Conservation (phyloP, 192 early-diverging fungal species). For the Irineochytrium annulatum region DNA sequence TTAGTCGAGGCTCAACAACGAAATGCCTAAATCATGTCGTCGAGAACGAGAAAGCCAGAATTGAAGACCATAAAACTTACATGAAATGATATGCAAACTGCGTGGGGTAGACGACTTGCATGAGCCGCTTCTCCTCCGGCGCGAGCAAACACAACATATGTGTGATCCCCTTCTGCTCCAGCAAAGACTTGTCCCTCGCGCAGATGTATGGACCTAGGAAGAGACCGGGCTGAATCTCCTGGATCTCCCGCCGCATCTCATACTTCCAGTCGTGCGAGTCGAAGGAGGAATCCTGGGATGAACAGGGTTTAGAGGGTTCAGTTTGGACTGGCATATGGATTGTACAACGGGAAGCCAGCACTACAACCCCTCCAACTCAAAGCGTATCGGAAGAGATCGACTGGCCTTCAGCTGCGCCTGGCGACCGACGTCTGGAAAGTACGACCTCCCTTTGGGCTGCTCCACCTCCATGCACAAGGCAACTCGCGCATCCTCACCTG, state of each 20-base stretch:
- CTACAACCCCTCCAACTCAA: no score
- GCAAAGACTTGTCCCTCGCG: conserved; percentile 52
- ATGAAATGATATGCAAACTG: conserved; percentile 64
- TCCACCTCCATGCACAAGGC: no score
- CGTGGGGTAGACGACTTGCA: conserved; percentile 48
- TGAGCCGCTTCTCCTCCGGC: conserved; percentile 57
- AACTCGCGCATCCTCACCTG: no score
- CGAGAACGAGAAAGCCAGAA: neutral
- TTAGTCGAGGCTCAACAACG: neutral
- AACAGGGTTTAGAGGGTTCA: no score
- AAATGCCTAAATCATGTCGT: neutral
- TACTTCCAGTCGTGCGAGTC: no score
- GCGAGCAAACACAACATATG: conserved; percentile 79
- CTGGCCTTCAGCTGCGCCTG: no score
- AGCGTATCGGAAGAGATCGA: no score
- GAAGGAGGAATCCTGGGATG: no score
- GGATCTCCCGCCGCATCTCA: conserved; percentile 78
- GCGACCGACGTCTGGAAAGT: no score
- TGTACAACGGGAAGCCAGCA: no score
- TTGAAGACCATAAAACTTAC: conserved; percentile 20
- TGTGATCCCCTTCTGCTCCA: conserved; percentile 59
- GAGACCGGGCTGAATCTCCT: conserved; percentile 68
- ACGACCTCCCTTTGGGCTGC: no score
- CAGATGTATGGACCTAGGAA: conserved; percentile 76
- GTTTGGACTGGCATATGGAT: no score